Base-by-base conservation (phyloP, 1,284 basidiomycete species). In the Coniferiporia sulphurascens region DNA sequence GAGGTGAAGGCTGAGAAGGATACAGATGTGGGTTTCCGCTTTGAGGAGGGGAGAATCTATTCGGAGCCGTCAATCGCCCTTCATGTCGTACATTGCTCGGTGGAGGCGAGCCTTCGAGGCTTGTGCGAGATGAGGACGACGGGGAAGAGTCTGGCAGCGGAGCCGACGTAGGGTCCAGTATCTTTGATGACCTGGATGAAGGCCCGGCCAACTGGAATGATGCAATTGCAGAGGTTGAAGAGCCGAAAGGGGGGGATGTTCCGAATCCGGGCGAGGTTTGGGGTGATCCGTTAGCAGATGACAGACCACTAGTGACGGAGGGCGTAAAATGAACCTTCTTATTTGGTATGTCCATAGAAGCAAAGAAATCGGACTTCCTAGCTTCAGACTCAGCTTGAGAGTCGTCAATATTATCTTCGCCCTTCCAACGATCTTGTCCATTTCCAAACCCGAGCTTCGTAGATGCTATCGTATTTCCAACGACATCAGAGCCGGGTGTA, bases 241-340 rank as follows among this genome's bases (percentile, higher is more conserved):
- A 48, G 46, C 12, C 54, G 45, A 55, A 60, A 44, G 52, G 57
- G 36, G 61, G 56, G 48, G 32, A 46, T 55, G 34, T 65, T 65
- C 67, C 65, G 52, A 69, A 66, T 17, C 65, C 65, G 21, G 65
- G 65, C 13, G 71, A 71, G 12, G 65, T 66, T 4, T 68, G 72
- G n/a, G 70, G 68, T 34, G 72, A 68, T 41, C 68, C 66, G 48
- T 56, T 65, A n/a, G 64, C 64, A 13, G 67, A 63, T 7, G 65
- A 62, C 15, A 71, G 59, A 1, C 73, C 75, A 15, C 73, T 75
- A 5, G 66, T 65, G 9, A 75, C 74, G 4, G 78, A 78, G 1
- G 78, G 78, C 15, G 78, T 74, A 65, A 81, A 82, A 60, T 73
- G 78, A 13, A 80, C 80, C 27, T 69, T 71, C 65, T 77, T 79